Evolutionary conservation across 2,329 filamentous ascomycete genomes (phyloP), one percentile per base, ranked within the genome.

Genomic region (Neofusicoccum ribis): DNA sequence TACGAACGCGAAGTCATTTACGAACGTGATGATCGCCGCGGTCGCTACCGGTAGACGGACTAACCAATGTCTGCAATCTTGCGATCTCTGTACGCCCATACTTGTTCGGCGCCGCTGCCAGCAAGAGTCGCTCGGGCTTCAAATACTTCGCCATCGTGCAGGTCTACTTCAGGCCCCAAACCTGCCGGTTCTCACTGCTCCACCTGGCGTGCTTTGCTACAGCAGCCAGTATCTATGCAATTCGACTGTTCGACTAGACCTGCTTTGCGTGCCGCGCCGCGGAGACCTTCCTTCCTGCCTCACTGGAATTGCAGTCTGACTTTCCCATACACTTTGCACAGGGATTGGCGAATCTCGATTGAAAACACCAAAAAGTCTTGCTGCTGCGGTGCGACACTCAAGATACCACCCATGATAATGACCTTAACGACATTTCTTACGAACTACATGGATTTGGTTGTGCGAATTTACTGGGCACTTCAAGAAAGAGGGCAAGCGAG

Each of bases 1-100:
- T 85, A 87, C 67, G 89, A 92, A 79, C 85, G 87, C 37, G 90
- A 92, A 72, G 82, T 91, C 63, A 77, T 89, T 56, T 89, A 88
- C 70, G 63, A 65, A 34, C 61, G 49, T 9, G 61, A 63, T 23
- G 89, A 92, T 68, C 74, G 75, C 59, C 73, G 74, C 62, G 73
- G 76, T 31, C 74, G 78, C 43, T 79, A 78, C 65, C 71, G 74
- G 68, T 78, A 74, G 31, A 60, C 34, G 8, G 70, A 66, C 46
- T 15, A 8, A n/a, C 11, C 2, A 41, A 31, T 27, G n/a, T 34
- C 17, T n/a, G 15, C 59, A 23, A 61, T 11, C 46, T 9, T 9
- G 17, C 31, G 31, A 47, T 37, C 27, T 20, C 5, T 20, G 23
- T 34, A 46, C 41, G 15, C 9, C 41, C 34, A 41, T 59, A 36